phyloP scores from a whole-genome alignment of 2,329 filamentous ascomycete genomes.

The Akanthomyces uredinophilus region DNA sequence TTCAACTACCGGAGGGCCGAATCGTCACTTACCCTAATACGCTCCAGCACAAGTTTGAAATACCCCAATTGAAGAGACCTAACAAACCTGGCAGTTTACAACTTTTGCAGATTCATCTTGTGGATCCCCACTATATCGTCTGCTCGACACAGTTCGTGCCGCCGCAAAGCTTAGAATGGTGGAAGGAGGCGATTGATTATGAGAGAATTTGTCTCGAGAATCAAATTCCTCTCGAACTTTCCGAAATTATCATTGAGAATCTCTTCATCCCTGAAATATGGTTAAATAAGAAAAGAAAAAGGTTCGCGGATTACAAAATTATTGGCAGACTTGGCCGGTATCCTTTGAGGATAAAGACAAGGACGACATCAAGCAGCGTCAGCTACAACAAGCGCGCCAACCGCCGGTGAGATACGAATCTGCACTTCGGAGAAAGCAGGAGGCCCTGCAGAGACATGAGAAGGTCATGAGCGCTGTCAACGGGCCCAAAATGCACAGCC shows the following conservation, averaged over 20 bases:
- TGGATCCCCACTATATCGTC: constrained; percentile 2
- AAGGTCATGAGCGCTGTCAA: background rate
- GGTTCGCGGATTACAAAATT: background rate
- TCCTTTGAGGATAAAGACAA: background rate
- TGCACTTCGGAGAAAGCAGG: background rate
- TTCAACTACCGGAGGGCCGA: background rate
- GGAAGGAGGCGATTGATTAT: background rate
- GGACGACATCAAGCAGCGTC: background rate
- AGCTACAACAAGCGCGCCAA: background rate
- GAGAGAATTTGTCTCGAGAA: background rate
- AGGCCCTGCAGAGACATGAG: background rate
- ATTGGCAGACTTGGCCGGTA: background rate
- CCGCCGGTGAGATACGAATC: background rate
- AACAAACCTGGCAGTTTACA: background rate
- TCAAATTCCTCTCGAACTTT: background rate
- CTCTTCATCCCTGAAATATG: background rate
- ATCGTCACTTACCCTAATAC: background rate
- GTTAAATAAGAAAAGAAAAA: background rate
- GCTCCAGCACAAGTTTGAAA: constrained; percentile 6
- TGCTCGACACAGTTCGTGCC: constrained; percentile 1
- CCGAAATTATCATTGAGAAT: background rate
- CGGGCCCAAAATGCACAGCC: background rate
- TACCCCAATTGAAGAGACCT: background rate
- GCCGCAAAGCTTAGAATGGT: background rate
- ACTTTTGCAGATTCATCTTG: background rate